A percentile compares a stretch with the other conserved stretches of the same genome.
These are phyloP conservation scores for Pseudevernia furfuracea DNA, from an alignment of 495 filamentous ascomycete species.

Conservation along the genomic window DNA sequence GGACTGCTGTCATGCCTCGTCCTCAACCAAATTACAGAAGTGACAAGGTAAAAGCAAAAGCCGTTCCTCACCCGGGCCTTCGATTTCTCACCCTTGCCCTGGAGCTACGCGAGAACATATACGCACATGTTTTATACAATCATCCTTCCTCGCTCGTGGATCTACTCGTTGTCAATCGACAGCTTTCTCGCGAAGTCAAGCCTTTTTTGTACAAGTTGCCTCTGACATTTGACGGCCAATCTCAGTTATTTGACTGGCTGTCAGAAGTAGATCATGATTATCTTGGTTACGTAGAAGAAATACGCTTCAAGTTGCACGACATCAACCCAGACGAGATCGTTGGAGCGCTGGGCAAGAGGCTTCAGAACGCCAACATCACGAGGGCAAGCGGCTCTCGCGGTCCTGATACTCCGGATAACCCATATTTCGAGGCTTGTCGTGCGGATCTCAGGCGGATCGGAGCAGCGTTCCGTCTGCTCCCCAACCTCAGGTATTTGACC, in stretches of 20 bases:
- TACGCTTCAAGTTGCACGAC: slow-evolving; percentile 25
- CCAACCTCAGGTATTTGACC: slow-evolving; percentile 23
- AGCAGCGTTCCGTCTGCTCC: slow-evolving; percentile 17
- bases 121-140: slow-evolving; percentile 15
- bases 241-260: slow-evolving; percentile 24
- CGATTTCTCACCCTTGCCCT: slow-evolving; percentile 21
- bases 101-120: slow-evolving; percentile 26
- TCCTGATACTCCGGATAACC: slow-evolving; percentile 19
- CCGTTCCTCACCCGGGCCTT: neutral
- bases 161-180: slow-evolving; percentile 21
- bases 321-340: slow-evolving; percentile 25
- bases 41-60: slow-evolving; percentile 4
- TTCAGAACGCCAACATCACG: slow-evolving; percentile 20
- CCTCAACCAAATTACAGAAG: neutral
- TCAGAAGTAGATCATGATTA: slow-evolving; percentile 20
- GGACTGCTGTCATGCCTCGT: slow-evolving; percentile 9
- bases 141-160: slow-evolving; percentile 17
- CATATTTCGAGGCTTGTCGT: slow-evolving; percentile 26
- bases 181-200: slow-evolving; percentile 23
- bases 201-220: slow-evolving; percentile 26
- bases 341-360: slow-evolving; percentile 23
- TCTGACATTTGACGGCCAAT: slow-evolving; percentile 25
- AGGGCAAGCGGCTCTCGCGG: slow-evolving; percentile 12
- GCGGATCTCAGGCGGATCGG: slow-evolving; percentile 20
- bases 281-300: slow-evolving; percentile 17